Base-by-base conservation (phyloP, 768 basidiomycete genomes). In the Kwoniella newhampshirensis region DNA sequence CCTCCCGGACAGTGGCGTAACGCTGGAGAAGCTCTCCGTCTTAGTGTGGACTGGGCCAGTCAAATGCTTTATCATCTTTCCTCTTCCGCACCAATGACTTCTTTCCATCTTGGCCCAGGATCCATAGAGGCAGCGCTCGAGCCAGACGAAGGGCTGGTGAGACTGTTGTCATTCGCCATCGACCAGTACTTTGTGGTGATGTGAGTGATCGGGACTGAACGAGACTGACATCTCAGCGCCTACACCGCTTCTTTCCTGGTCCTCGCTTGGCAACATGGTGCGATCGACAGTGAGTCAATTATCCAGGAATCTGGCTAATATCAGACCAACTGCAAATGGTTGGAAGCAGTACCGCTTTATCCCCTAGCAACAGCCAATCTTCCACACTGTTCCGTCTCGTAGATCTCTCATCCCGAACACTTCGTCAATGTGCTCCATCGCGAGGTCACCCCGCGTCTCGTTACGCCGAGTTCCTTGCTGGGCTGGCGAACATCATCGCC, bases 101-200 rank as follows among this genome's bases (percentile, higher is more conserved):
- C 41, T 1, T n/a, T 23, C 4, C 9, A 47, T 11, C 25, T 50
- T 5, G 55, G 21, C 4, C 43, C 45, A 11, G 41, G 27, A 9
- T 20, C 30, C 13, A 41, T 45, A 6, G 37, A 40, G 3, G 45
- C 21, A 1, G n/a, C 51, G 1, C 46, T 54, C 21, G 59, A 60
- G 50, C 59, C 59, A 17, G 53, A 60, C 47, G n/a, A 12, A 3
- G 27, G 25, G 9, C n/a, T 60, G 26, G 53, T 54, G 9, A 12
- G 25, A 15, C 32, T 60, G 9, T 26, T 60, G 25, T 48, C 52
- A 5, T 60, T 60, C 41, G 51, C 59, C 13, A 60, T 60, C 45
- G 59, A 60, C 27, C 59, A 60, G 37, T 60, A 60, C 35, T 54
- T 55, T 36, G 59, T 60, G 3, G 59, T 60, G 21, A 54, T 60